A percentile compares a stretch with the other conserved stretches of the same genome.
These are phyloP conservation scores for Tulasnella sp. DNA, from an alignment of 768 basidiomycete species.

Conservation along the genomic window DNA sequence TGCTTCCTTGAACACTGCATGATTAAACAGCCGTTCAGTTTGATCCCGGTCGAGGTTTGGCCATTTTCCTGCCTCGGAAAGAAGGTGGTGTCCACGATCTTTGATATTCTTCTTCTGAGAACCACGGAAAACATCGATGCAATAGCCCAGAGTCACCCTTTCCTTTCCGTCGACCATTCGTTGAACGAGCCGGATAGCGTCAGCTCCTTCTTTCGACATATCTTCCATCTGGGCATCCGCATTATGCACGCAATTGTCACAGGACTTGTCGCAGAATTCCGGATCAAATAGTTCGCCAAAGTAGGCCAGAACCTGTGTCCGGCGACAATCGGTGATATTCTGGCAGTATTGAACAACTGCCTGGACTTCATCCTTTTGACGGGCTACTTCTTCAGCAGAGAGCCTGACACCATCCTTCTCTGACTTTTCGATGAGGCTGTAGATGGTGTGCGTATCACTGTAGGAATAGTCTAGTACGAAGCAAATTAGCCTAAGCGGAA, in stretches of 20 bases:
- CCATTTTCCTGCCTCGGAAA: slow-evolving; percentile 43
- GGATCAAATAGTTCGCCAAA: slow-evolving; percentile 74
- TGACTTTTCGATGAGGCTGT: slow-evolving; percentile 42
- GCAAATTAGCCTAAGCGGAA: neutral
- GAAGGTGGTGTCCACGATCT: slow-evolving; percentile 36
- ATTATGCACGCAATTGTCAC: slow-evolving; percentile 68
- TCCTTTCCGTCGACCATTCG: slow-evolving; percentile 33
- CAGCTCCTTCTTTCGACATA: slow-evolving; percentile 44
- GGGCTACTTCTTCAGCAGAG: slow-evolving; percentile 44
- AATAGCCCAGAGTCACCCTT: slow-evolving; percentile 46
- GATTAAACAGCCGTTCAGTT: slow-evolving; percentile 51
- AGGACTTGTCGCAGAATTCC: slow-evolving; percentile 49
- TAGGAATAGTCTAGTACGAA: slow-evolving; percentile 46
- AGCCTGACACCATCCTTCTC: slow-evolving; percentile 35
- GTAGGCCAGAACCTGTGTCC: slow-evolving; percentile 74
- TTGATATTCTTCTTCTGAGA: slow-evolving; percentile 36
- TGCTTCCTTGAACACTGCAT: slow-evolving; percentile 38
- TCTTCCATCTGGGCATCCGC: slow-evolving; percentile 37
- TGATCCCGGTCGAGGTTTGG: slow-evolving; percentile 38
- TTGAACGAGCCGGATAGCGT: slow-evolving; percentile 47
- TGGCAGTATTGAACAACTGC: slow-evolving; percentile 68
- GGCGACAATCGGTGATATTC: slow-evolving; percentile 75
- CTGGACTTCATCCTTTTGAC: slow-evolving; percentile 49
- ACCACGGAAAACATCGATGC: slow-evolving; percentile 54
- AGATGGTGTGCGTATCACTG: slow-evolving; percentile 41